Percentiles rank a stretch among this genome's conserved stretches.
Evolutionary conservation across 2,329 filamentous ascomycete genomes (phyloP).

Genomic region (Pseudomassariella vexata): DNA sequence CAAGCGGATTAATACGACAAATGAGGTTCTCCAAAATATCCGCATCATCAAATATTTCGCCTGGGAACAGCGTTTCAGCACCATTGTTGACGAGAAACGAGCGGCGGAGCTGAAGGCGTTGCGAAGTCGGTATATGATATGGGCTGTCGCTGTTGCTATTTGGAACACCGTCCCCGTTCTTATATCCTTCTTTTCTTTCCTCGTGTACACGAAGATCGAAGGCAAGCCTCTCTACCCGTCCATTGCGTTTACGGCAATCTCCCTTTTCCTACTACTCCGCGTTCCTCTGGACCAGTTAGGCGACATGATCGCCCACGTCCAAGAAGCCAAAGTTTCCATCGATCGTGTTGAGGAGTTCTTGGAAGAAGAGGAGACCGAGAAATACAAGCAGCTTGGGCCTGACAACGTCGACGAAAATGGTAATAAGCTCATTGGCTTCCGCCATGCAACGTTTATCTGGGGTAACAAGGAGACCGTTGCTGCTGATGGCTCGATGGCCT

Average conservation of each 20-base stretch:
- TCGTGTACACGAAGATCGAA: constrained; percentile 87
- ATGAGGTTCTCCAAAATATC: constrained; percentile 95
- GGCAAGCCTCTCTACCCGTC: constrained; percentile 86
- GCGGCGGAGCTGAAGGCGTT: constrained; percentile 70
- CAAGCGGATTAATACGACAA: constrained; percentile 91
- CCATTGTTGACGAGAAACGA: constrained; percentile 84
- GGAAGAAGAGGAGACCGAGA: constrained; percentile 89
- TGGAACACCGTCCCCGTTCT: constrained; percentile 95
- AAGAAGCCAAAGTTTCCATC: constrained; percentile 94
- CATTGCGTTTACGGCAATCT: constrained; percentile 91
- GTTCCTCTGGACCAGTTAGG: constrained; percentile 93
- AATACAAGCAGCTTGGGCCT: constrained; percentile 76
- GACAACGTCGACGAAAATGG: constrained; percentile 65
- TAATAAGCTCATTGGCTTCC: constrained; percentile 75
- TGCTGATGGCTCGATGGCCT: constrained; percentile 64
- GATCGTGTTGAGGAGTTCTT: constrained; percentile 95
- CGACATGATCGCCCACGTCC: constrained; percentile 97
- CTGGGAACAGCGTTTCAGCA: constrained; percentile 89
- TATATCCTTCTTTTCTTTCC: constrained; percentile 94
- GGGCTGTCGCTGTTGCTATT: constrained; percentile 85
- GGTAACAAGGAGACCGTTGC: constrained; percentile 60
- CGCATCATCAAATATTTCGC: constrained; percentile 99
- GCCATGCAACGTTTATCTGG: constrained; percentile 84
- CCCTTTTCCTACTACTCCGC: constrained; percentile 87
- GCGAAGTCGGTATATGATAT: constrained; percentile 79